Base-by-base conservation (phyloP, 2,329 filamentous ascomycete species). In the Penicillium sp. region DNA sequence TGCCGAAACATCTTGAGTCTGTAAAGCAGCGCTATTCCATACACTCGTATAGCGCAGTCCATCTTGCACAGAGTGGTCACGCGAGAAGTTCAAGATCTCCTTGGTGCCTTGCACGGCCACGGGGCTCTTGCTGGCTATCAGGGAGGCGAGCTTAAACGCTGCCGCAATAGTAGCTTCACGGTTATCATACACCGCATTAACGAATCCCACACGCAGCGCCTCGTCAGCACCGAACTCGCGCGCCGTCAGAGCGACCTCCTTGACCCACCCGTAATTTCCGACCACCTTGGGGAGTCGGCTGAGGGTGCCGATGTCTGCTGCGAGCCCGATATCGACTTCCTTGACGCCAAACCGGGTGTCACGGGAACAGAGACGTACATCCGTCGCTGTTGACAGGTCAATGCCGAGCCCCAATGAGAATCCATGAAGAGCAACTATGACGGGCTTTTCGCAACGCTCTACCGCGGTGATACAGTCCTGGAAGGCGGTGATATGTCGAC, bases 361-460 rank as follows among this genome's bases (percentile, higher is more conserved):
- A 4, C 60, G 58, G 0, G 73, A 61, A 52, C 74, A 77, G 4
- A 79, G 58, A 8, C 78, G 70, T 46, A 81, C 69, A 49, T 81
- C 79, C 3, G 74, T 70, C 3, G 77, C 76, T 1, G 72, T 70
- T 15, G 71, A 67, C 8, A 81, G 57, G 70, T 96, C 91, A 61
- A 95, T 87, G 19, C 86, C 90, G 10, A 95, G 80, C 16, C 92
- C 91, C 65, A 90, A 86, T 3, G 87, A 83, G 64, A 92, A 85
- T 40, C 88, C 92, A 68, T 96, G 90, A 63, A 96, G 76, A 21
- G 91, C 87, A 50, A 85, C 87, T 57, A 97, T 89, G 34, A 97
- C 90, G 59, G 91, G 91, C 77, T 97, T 97, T 76, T 94, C 90
- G 75, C 93, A 97, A 65, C 83, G 86, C 73, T 97, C 93, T 52